Base-by-base conservation (phyloP, 352 stramenopile genomes). In the Pythium brassicae region DNA sequence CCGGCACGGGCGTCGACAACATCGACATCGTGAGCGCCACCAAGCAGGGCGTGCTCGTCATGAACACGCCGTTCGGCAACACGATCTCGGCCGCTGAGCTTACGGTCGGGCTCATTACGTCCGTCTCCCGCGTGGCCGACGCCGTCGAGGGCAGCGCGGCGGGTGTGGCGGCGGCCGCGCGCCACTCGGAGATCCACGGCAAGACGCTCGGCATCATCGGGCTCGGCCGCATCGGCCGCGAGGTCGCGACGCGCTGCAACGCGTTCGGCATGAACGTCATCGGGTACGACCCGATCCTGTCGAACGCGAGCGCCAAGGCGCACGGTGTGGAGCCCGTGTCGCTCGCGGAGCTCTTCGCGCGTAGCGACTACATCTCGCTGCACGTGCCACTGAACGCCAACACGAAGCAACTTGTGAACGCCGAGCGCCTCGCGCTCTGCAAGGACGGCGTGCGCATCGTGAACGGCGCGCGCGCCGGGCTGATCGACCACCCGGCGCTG, bases 51-150 rank as follows among this genome's bases (percentile, higher is more conserved):
- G 95, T 98, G 60, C 81, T 97, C 44, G 96, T 99, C 49, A 96
- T 99, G 66, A 98, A 99, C 72, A 98, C 96, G 43, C 95, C 95
- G 9, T 92, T 89, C 40, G 95, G 93, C 27, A 98, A 98, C 81
- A 97, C 93, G 44, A 89, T 98, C 55, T 96, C 92, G 29, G 92
- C 96, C 22, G 96, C 97, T 2, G 96, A 99, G 71, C 79, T 98
- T 59, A 93, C 97, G 14, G 60, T 99, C 23, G 94, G 89, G 17
- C 83, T 96, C 43, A 85, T 98, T 55, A 68, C 97, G 9, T 64
- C 72, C 6, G 76, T 92, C n/a, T 92, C 82, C 23, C 62, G 66
- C 5, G 37, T 76, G 20, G 59, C 61, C 4, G 57, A 71, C 12
- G 19, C 27, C 2, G 35, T 10, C 10, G 10, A 59, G 0, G 51